Evolutionary conservation across 2,329 filamentous ascomycete genomes (phyloP).

Genomic region (Pseudogymnoascus sp.): DNA sequence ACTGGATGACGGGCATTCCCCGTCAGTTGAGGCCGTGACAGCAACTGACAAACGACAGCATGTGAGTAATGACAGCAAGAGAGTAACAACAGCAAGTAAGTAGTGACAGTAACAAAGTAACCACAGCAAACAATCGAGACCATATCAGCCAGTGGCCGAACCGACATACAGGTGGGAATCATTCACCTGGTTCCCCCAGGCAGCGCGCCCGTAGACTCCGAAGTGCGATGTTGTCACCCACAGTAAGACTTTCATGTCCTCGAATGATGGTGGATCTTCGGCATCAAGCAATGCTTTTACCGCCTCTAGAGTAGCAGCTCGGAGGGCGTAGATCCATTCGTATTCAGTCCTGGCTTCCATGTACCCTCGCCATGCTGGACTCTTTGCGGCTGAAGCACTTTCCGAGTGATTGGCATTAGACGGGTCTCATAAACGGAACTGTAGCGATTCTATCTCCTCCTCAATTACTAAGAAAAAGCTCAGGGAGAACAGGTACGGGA

Average conservation of each 20-base stretch:
- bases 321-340: no score
- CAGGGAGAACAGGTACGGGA: no score
- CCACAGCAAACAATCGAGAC: not conserved
- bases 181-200: not conserved
- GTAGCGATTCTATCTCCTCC: no score
- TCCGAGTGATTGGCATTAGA: no score
- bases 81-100: not conserved
- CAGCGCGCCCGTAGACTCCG: not conserved
- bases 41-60: not conserved
- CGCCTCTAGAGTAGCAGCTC: not conserved
- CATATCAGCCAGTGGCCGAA: not conserved
- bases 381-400: no score
- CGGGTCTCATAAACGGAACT: no score
- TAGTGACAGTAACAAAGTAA: not conserved
- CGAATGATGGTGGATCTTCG: not conserved
- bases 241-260: not conserved
- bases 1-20: no score
- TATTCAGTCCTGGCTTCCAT: no score
- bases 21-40: not conserved
- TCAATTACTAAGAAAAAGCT: no score
- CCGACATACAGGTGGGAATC: not conserved
- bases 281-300: not conserved
- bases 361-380: no score
- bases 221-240: not conserved
- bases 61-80: not conserved